phyloP scores from a whole-genome alignment of 495 filamentous ascomycete genomes.

The Aspergillus affinis region DNA sequence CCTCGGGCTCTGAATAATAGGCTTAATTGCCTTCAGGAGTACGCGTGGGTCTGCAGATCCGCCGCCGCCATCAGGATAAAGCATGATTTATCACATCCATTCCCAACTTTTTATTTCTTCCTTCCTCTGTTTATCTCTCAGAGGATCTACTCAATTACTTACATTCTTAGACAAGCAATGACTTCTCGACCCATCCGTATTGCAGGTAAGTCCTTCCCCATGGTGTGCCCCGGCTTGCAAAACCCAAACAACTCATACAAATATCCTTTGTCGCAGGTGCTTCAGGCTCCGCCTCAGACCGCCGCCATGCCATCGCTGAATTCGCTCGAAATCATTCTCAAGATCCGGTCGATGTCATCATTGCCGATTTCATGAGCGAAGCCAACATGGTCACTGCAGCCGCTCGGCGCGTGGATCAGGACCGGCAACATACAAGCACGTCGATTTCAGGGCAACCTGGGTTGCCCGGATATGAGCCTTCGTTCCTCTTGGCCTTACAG shows the following conservation, averaged over 20 bases:
- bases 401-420: slow-evolving; percentile 41
- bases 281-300: slow-evolving; percentile 57
- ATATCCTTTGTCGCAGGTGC: slow-evolving; percentile 22
- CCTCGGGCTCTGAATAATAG: not conserved
- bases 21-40: too few species aligned
- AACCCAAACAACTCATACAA: not conserved
- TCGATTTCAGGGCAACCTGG: not conserved
- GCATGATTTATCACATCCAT: too few species aligned
- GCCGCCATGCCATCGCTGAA: slow-evolving; percentile 53
- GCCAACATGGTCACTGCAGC: slow-evolving; percentile 50
- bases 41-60: too few species aligned
- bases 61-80: too few species aligned
- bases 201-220: slow-evolving; percentile 15
- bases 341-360: slow-evolving; percentile 57
- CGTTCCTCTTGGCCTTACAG: slow-evolving; percentile 53
- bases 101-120: not conserved
- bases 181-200: slow-evolving; percentile 23
- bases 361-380: slow-evolving; percentile 59
- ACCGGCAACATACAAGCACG: slow-evolving; percentile 7
- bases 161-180: slow-evolving; percentile 5
- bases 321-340: slow-evolving; percentile 48
- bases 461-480: slow-evolving; percentile 47
- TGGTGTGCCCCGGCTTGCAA: not conserved
- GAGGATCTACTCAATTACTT: not conserved
- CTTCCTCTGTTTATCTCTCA: not conserved